Evolutionary conservation across 2,329 filamentous ascomycete species (phyloP).

Genomic region (Pseudocercospora fijiensis): DNA sequence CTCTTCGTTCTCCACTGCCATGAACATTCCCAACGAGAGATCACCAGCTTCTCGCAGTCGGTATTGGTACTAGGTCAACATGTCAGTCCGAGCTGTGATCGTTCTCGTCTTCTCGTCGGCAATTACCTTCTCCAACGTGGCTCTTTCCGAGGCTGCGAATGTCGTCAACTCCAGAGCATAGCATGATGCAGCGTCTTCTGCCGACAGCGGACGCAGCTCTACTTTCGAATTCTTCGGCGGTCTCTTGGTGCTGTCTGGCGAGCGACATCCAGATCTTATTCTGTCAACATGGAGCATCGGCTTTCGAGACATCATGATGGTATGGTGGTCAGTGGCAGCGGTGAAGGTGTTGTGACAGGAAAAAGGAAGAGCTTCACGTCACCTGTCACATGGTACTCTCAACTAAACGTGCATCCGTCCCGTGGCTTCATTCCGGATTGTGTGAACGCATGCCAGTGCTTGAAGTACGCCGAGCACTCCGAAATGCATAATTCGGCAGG

Average conservation of each 20-base stretch:
- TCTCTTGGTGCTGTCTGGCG: neutral
- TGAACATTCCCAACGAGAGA: conserved; percentile 5
- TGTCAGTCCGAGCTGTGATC: neutral
- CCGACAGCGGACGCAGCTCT: neutral
- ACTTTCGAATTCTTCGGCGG: neutral
- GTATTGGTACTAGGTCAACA: neutral
- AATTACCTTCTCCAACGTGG: conserved; percentile 6
- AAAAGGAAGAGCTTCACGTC: neutral
- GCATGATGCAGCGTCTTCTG: conserved; percentile 3
- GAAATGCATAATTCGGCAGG: neutral
- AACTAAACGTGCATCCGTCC: neutral
- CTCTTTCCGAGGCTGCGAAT: conserved; percentile 5
- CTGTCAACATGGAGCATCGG: neutral
- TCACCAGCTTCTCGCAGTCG: neutral
- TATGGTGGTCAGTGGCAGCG: neutral
- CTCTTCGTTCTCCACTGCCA: conserved; percentile 1
- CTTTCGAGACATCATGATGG: conserved; percentile 5
- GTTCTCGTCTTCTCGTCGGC: neutral
- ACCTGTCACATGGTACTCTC: neutral
- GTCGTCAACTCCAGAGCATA: conserved; percentile 2
- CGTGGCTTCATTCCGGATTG: neutral
- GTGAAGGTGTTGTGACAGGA: neutral
- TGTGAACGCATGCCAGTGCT: neutral
- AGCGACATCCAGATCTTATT: neutral
- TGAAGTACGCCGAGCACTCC: conserved; percentile 1